Evolutionary conservation across 352 stramenopile species (phyloP), one percentile per base, ranked within the genome.

Genomic region (Lagenidium giganteum): DNA sequence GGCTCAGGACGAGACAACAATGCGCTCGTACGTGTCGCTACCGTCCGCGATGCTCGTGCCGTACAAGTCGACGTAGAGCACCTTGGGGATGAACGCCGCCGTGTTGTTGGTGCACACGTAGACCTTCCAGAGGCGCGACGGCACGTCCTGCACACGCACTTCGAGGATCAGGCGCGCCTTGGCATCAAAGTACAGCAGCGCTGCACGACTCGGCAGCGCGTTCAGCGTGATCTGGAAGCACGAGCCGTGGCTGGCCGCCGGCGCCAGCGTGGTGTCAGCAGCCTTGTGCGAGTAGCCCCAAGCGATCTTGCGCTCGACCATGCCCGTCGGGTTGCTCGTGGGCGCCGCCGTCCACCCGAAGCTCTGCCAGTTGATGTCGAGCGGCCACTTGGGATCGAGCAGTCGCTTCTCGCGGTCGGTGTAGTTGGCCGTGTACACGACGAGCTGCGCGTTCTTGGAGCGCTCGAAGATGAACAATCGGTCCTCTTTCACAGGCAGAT

Each of bases 361-460:
- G 42, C 68, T 81, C 51, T 79, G 67, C 70, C 70, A 83, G 30
- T 75, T 78, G 57, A 83, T 79, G 51, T 83, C 68, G 39, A 83
- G 48, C 18, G 70, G 70, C 57, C 54, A 77, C 51, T 81, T 79
- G 11, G 65, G 47, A 47, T 83, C 62, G 27, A 81, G 34, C 27
- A 61, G 49, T 7, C 58, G 62, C 18, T 45, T 32, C 28, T 67
- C 59, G 42, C 58, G 63, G 58, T 79, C 47, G 5, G 45, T 37
- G 45, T 73, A 81, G 40, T 72, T 78, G 41, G 68, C 70, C 17
- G 64, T 54, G 49, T 79, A 83, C 26, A 83, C 67, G n/a, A 83
- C 67, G 13, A 83, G 60, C 41, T 83, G 70, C 17, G 70, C 70
- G 33, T 83, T 83, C 54, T 83, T 83, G 34, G 56, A 75, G 41